These are phyloP conservation scores for Diaporthe australafricana DNA, from an alignment of 2,329 filamentous ascomycete species.

Conservation along the genomic window DNA sequence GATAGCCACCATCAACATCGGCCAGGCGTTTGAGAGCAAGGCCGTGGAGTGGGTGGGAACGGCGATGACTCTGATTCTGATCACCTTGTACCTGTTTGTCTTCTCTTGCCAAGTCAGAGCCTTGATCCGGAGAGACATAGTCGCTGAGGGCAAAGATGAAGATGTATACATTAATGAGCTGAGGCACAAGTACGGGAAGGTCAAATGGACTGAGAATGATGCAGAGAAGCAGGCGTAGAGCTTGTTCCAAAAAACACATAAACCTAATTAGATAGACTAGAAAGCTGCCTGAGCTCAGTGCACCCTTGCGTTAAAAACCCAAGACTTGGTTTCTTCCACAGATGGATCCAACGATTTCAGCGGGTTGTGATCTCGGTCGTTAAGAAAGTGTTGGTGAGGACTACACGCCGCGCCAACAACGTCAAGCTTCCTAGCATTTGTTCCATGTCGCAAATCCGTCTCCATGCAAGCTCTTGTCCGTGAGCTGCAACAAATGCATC, in stretches of 20 bases:
- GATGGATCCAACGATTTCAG: too few relatives aligned
- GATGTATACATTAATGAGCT: constrained; percentile 7
- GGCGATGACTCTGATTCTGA: constrained; percentile 37
- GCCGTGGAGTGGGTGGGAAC: constrained; percentile 39
- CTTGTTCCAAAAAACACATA: neutral
- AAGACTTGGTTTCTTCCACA: too few relatives aligned
- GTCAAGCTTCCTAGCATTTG: too few relatives aligned
- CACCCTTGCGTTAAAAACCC: too few relatives aligned
- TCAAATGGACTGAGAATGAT: neutral
- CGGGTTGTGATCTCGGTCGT: too few relatives aligned
- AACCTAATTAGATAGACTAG: neutral
- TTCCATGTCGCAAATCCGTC: too few relatives aligned
- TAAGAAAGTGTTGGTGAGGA: too few relatives aligned
- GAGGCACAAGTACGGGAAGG: constrained; percentile 12
- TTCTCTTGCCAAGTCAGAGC: neutral
- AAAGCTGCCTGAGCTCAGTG: too few relatives aligned
- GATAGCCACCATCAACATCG: constrained; percentile 39
- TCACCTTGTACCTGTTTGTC: neutral
- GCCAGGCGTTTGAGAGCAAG: constrained; percentile 33
- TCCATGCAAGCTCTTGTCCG: too few relatives aligned
- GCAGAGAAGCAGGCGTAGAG: neutral
- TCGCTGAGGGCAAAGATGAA: constrained; percentile 10
- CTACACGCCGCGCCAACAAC: too few relatives aligned
- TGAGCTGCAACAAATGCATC: too few relatives aligned
- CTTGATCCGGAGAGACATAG: neutral